Conservation (phyloP, 2,329 filamentous ascomycete genomes). For the Plenodomus lindquistii region DNA sequence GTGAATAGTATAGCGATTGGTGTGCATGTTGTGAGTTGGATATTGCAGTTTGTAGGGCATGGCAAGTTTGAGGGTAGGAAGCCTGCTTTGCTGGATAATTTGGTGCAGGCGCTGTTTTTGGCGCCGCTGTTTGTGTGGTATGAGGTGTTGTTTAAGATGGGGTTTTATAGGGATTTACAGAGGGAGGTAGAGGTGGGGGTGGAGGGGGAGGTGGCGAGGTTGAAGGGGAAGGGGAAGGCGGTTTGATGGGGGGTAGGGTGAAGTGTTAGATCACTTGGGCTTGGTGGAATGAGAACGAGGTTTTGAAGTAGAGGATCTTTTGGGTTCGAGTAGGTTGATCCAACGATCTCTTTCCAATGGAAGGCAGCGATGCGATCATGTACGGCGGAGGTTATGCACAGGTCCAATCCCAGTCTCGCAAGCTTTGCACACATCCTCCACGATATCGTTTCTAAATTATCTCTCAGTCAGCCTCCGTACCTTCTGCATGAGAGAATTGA, state of each 20-base stretch:
- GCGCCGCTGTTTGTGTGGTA: slow-evolving; percentile 98
- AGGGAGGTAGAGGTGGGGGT: slow-evolving; percentile 38
- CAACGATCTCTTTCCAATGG: too few relatives aligned
- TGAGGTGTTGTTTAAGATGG: slow-evolving; percentile 83
- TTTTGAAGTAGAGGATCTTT: too few relatives aligned
- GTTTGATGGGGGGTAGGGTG: neutral
- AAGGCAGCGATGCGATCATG: too few relatives aligned
- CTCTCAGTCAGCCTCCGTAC: too few relatives aligned
- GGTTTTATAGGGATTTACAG: slow-evolving; percentile 70
- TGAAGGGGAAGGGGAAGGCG: slow-evolving; percentile 46
- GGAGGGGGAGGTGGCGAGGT: slow-evolving; percentile 54
- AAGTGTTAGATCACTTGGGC: neutral
- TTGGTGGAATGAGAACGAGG: neutral
- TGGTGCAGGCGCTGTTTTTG: slow-evolving; percentile 87
- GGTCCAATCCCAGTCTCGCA: too few relatives aligned
- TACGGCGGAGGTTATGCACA: too few relatives aligned
- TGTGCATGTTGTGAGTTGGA: slow-evolving; percentile 75
- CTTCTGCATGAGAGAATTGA: too few relatives aligned
- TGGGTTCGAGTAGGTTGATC: too few relatives aligned
- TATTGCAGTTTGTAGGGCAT: slow-evolving; percentile 88
- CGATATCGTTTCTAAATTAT: too few relatives aligned
- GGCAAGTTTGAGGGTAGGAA: slow-evolving; percentile 84
- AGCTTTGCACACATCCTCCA: too few relatives aligned
- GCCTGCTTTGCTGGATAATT: slow-evolving; percentile 85
- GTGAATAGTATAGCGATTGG: slow-evolving; percentile 67